Evolutionary conservation across 192 early-diverging fungal species (phyloP), one percentile per base, ranked within the genome.

Genomic region (Nowakowskiella sp.): DNA sequence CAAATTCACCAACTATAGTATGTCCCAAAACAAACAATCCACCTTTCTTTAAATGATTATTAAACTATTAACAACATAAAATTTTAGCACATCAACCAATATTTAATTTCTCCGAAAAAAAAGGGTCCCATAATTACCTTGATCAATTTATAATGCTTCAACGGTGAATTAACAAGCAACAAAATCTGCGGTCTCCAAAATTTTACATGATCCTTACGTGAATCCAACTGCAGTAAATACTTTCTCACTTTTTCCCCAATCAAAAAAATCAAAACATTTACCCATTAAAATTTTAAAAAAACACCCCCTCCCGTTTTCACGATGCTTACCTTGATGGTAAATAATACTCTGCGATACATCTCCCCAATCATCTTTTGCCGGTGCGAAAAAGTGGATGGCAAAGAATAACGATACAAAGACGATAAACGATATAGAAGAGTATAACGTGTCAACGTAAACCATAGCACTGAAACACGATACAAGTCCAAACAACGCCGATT

Each of bases 201-300:
- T 63, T 83, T 83, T 65, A 83, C 77, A 42, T 83, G 79, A 33
- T 81, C 79, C 54, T 81, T 81, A 42, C 79, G 64, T 16, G 67
- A 34, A 24, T 85, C 83, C 32, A 85, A 66, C 9, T 78, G 68
- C 21, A 85, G 60, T 51, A 85, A 59, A 52, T 71, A 83, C 55
- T 85, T 85, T 61, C 83, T 76, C 45, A 83, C 82, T 55, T 85
- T n/a, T n/a, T n/a, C n/a, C n/a, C n/a, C n/a, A 81, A 56, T 83
- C 36, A 13, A 39, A 39, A 39, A 39, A 39, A 39, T 39, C 13
- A 13, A 39, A 39, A 39, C 19, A 19, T 39, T 13, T 13, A 39
- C 13, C 13, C 13, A 39, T 13, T 13, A 39, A 39, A 39, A 39
- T 39, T 39, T n/a, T n/a, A n/a, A n/a, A n/a, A n/a, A n/a, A n/a